Evolutionary conservation across 441 rosid species (phyloP), one percentile per base, ranked within the genome.

Genomic region (Corymbia calophylla): DNA sequence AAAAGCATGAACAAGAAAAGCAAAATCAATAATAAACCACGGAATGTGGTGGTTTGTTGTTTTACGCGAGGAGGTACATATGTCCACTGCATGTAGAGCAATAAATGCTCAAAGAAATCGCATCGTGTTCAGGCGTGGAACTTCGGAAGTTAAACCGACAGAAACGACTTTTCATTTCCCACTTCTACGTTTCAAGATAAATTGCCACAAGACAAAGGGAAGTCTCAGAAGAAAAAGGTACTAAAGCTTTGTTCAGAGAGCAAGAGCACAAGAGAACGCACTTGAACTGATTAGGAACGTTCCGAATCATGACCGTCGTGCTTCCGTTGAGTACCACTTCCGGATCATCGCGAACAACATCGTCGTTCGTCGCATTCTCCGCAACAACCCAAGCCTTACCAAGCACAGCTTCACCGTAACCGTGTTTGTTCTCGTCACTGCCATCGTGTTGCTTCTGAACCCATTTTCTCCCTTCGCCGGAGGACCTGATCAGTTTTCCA

Each of bases 261-360:
- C 17, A 13, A 68, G 39, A 55, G 29, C 49, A 73, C 49, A 73
- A 89, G 29, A 39, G 66, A 92, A 80, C 91, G 11, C 51, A 95
- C 97, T 89, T 51, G 13, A 93, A 87, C 44, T 88, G 91, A 89
- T 95, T 95, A 1, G 96, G 97, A 3, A 95, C 89, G 89, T 95
- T 93, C 87, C 88, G 90, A 0, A 95, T 92, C 96, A 95, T 95
- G 17, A 95, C 4, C 9, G 96, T 91, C 1, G 95, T 92, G n/a
- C 88, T 92, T 14, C 92, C 93, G 16, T 49, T 51, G 17, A 70
- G 68, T 77, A 77, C 18, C 39, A 21, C 51, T 23, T 23, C n/a
- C 84, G 84, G 84, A 77, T 77, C 84, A 7, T 44, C 18, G 3
- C 51, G n/a, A 77, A 14, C 13, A 12, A 73, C 51, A 77, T 77